A percentile compares a stretch with the other conserved stretches of the same genome.
Evolutionary conservation across 202 grass and related monocot genomes (phyloP).

Genomic region (Schoenoplectus tabernaemontani): DNA sequence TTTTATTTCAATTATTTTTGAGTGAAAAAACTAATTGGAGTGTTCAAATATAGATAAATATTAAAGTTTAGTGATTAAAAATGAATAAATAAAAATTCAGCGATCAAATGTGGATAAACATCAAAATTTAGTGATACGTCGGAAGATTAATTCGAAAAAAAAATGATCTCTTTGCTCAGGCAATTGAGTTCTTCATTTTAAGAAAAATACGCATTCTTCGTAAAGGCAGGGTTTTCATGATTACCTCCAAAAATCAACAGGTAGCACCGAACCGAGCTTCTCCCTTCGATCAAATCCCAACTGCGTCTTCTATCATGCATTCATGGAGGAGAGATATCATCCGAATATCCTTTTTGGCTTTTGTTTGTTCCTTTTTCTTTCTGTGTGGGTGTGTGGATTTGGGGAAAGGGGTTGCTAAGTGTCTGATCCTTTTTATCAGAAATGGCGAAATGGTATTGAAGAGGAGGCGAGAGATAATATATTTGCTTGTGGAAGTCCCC

Average conservation of each 20-base stretch:
- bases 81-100: no score
- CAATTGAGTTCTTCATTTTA: background rate
- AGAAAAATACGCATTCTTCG: background rate
- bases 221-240: background rate
- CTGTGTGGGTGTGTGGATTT: background rate
- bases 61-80: no score
- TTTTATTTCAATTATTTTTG: no score
- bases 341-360: background rate
- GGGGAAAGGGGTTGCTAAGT: no score
- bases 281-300: background rate
- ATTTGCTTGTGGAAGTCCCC: slow-evolving; percentile 8
- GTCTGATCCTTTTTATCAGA: no score
- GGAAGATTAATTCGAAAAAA: no score
- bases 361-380: no score
- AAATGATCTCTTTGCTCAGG: background rate
- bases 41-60: no score
- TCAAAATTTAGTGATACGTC: no score
- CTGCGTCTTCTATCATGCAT: background rate
- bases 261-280: background rate
- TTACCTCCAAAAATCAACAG: background rate
- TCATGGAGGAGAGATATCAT: background rate
- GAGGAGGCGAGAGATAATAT: background rate
- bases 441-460: background rate
- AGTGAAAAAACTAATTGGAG: no score
- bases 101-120: no score